These are phyloP conservation scores for Musa itinerans DNA, from an alignment of 176 grass and related monocot genomes.

Conservation along the genomic window DNA sequence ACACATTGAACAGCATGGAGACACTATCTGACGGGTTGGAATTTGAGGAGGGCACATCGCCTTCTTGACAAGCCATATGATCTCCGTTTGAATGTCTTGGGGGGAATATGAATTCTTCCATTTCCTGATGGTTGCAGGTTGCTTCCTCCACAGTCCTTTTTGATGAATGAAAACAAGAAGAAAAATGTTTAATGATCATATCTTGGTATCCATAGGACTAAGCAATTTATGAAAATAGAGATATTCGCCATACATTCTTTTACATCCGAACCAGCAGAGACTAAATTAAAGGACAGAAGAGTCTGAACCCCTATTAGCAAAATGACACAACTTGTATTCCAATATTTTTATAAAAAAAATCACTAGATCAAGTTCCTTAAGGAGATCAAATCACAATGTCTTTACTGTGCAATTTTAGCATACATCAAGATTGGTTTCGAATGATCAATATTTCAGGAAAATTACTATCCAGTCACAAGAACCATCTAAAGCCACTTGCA, in stretches of 20 bases:
- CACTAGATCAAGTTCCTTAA: too few relatives aligned
- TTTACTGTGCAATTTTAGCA: too few relatives aligned
- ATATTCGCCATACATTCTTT: background rate
- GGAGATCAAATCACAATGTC: too few relatives aligned
- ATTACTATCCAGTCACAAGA: too few relatives aligned
- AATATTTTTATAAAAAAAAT: too few relatives aligned
- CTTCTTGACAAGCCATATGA: conserved; percentile 34
- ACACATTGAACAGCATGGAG: conserved; percentile 44
- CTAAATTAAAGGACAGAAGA: background rate
- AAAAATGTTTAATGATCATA: background rate
- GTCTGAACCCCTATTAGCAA: background rate
- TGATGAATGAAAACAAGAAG: background rate
- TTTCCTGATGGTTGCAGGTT: conserved; percentile 28
- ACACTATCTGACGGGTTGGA: conserved; percentile 38
- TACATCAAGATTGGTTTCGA: too few relatives aligned
- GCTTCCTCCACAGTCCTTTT: conserved; percentile 43
- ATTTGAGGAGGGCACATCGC: conserved; percentile 37
- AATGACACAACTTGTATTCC: too few relatives aligned
- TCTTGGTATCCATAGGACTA: background rate
- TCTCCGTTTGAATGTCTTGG: conserved; percentile 33
- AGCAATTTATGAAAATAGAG: background rate
- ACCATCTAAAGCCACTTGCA: too few relatives aligned
- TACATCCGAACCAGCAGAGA: background rate
- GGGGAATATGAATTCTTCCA: conserved; percentile 34
- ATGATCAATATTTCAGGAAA: too few relatives aligned